Base-by-base conservation (phyloP, 768 basidiomycete genomes). In the Rhizopogon sp. region DNA sequence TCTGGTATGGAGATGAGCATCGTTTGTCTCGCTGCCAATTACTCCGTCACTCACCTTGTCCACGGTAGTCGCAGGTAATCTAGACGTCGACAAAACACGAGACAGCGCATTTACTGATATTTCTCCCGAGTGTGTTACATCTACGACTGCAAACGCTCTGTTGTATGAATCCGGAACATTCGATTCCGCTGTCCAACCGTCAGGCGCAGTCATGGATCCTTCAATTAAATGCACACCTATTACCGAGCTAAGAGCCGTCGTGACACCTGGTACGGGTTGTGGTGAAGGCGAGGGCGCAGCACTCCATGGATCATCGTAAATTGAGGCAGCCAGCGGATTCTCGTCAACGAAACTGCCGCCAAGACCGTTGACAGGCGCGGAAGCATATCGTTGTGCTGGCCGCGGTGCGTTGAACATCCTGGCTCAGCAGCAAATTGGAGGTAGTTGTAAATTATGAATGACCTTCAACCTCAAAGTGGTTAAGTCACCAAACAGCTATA, bases 361-460 rank as follows among this genome's bases (percentile, higher is more conserved):
- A 57, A 90, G 79, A 41, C 82, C 82, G 22, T 74, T 77, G 40
- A 76, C 74, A 2, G 85, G 76, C 17, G 77, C 76, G 37, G 76
- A 73, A 46, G 77, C 75, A 63, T 91, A 90, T 57, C 85, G 76
- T 61, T 87, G 88, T 25, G 78, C 81, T 41, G 84, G 82, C 50
- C 90, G 80, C 52, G 90, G 90, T 50, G 88, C 80, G 75, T 93
- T 92, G 77, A 93, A 93, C 90, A 93, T 93, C 53, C 64, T 74
- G 56, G 62, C 37, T 43, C 35, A 37, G 52, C n/a, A 35, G 45
- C 40, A 43, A 25, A 25, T 31, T 31, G 39, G 39, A 25, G 39
- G 37, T 37, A 35, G 39, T 25, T 22, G 47, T 37, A 25, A 37
- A 13, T 20, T 29, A 35, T 47, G 31, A 47, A 47, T 37, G 47